phyloP scores from a whole-genome alignment of 176 grass and related monocot genomes.

The Microstegium vimineum region DNA sequence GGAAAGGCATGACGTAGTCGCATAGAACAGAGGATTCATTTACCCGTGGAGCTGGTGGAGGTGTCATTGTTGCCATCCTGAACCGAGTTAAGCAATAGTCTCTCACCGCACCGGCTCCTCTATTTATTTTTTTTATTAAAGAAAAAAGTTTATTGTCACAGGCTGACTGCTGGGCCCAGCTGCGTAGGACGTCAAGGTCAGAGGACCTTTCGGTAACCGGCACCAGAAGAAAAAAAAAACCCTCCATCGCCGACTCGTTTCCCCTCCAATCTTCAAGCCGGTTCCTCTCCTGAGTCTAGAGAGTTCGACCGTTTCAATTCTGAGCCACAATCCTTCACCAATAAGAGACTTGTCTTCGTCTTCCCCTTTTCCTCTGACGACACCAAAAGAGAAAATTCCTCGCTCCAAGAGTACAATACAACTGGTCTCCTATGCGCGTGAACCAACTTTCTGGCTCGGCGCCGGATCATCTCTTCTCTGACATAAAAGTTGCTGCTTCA shows the following conservation, averaged over 20 bases:
- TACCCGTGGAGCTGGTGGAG: background rate
- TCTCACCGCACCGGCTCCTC: background rate
- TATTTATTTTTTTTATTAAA: background rate
- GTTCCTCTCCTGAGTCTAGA: background rate
- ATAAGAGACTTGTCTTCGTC: conserved; percentile 12
- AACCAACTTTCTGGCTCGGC: background rate
- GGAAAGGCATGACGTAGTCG: background rate
- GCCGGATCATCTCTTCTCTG: conserved; percentile 19
- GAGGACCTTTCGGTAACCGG: background rate
- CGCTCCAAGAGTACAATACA: background rate
- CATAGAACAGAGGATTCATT: background rate
- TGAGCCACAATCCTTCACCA: background rate
- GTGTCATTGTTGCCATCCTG: background rate
- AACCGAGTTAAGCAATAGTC: background rate
- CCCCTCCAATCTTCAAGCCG: background rate
- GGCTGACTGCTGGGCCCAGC: conserved; percentile 26
- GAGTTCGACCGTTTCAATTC: conserved; percentile 38
- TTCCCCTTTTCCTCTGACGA: background rate
- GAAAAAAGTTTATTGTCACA: background rate
- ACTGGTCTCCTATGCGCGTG: background rate
- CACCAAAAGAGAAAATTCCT: background rate
- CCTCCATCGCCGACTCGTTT: background rate
- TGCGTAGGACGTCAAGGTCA: background rate
- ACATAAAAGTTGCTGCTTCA: background rate
- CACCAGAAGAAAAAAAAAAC: background rate